Evolutionary conservation across 768 basidiomycete genomes (phyloP), one percentile per base, ranked within the genome.

Genomic region (Lentinula aciculospora): DNA sequence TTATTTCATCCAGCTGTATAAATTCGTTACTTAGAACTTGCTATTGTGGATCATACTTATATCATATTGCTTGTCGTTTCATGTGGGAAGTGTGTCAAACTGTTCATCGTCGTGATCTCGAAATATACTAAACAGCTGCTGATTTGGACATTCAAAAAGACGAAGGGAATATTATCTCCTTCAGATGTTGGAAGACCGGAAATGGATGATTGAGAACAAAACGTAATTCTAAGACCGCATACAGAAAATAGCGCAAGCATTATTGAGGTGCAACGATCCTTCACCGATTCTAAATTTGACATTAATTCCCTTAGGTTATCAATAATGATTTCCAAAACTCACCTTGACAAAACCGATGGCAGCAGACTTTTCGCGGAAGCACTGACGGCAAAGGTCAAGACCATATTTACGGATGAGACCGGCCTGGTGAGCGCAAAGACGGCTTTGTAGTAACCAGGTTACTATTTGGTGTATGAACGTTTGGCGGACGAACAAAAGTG

Each of bases 351-450:
- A 97, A 60, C 94, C 94, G 67, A 97, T 97, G 60, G 89, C 88
- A 65, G 86, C 82, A 53, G 92, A 82, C 79, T 94, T 94, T 80
- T 97, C 94, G 66, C 94, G 90, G 89, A 96, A 97, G 78, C 94
- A 97, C 76, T 97, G 94, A 75, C 94, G 91, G 78, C 94, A 97
- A 66, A 97, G 88, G 78, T 96, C 93, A 65, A 96, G 85, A 58
- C 94, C 94, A 76, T 96, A 94, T 77, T 95, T 92, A 76, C 94
- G 90, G 74, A 97, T 94, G 73, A 97, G 85, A 88, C 94, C 94
- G 67, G 93, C 94, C 75, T 95, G 93, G 75, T 97, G 94, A 36
- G 94, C 91, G 68, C 94, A 97, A 68, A 93, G 90, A 70, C 94
- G 94, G 82, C 94, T 94, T 65, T 50, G 60, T 40, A 58, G 28